Evolutionary conservation across 2,329 filamentous ascomycete species (phyloP), one percentile per base, ranked within the genome.

Genomic region (Malbranchea zuffiana): DNA sequence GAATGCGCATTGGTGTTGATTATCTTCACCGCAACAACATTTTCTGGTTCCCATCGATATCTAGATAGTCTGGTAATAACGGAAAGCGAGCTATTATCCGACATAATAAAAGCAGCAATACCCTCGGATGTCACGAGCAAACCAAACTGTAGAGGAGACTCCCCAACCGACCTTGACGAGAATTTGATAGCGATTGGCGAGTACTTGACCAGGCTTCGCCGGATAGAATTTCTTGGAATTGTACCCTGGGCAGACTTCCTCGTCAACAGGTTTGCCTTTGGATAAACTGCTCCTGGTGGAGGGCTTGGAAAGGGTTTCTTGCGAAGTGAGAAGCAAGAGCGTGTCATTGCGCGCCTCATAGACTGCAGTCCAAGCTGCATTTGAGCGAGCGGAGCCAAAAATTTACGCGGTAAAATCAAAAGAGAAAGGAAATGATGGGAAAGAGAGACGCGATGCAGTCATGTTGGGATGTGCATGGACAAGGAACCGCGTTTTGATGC

Each of bases 151-250:
- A 4, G 37, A 43, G 8, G 10, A 28, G 7, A 8, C 7, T 24
- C 37, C 43, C 43, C 37, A 41, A 18, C 43, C 43, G 16, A 47
- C 13, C 25, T 43, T 42, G 5, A 44, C 35, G 1, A 43, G 29
- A 4, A 37, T 17, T 27, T 37, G 31, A 36, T 44, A 44, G n/a
- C 33, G 40, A 21, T 43, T 12, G 18, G 20, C 28, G 8, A 44
- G 33, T 3, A 43, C 19, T 13, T 36, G 35, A 16, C 42, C 42
- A 21, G 35, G 42, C 13, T 25, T 36, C 8, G 40, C 35, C 15
- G 35, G 39, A 11, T 42, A 44, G 32, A 23, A 40, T 2, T 25
- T 21, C 5, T 35, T 32, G 6, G 31, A 29, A 18, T 42, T 30
- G 17, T 44, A 40, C 3, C n/a, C 12, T 11, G 39, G 35, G 17